Base-by-base conservation (phyloP, 805 yeast species). In the Wickerhamomyces bisporus region DNA sequence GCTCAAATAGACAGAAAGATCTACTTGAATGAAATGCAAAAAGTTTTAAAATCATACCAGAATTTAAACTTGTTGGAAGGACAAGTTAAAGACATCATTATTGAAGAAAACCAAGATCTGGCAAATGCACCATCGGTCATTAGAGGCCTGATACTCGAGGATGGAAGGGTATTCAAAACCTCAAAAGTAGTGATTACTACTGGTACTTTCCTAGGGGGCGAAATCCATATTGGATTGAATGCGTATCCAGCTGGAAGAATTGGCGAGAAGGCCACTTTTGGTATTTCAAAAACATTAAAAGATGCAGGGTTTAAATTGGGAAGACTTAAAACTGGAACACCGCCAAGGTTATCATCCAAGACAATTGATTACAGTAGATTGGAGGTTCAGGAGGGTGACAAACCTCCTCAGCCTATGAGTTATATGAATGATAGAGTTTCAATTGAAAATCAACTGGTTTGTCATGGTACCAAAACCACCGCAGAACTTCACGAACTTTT, bases 251-350 rank as follows among this genome's bases (percentile, higher is more conserved):
- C 96, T 0, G 99, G 99, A 0, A 70, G 99, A 47, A 81, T 91
- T 20, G 96, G 95, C 4, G 99, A 93, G 62, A 76, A 70, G 16
- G 93, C 98, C 3, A 86, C 97, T 0, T 84, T 79, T 61, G 98
- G 98, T 1, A 71, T 93, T 18, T 82, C 95, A 26, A 68, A 77
- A 32, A 88, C 98, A 1, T 71, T 93, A 29, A 62, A 66, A 20
- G 77, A 77, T 3, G 81, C 85, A 1, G 95, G 95, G 0, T 91
- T 93, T 57, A 66, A 76, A 43, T 63, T 93, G 36, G 98, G 98
- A 0, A 70, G 99, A 39, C 67, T 93, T 49, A 93, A 93, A 55
- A 93, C 99, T 0, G 99, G 99, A 0, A 93, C 99, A 0, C 99
- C 99, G 0, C 95, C 98, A 3, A 70, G 99, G 41, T 63, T 93